Evolutionary conservation across 2,329 filamentous ascomycete genomes (phyloP).

Genomic region (Colletotrichum liriopes): DNA sequence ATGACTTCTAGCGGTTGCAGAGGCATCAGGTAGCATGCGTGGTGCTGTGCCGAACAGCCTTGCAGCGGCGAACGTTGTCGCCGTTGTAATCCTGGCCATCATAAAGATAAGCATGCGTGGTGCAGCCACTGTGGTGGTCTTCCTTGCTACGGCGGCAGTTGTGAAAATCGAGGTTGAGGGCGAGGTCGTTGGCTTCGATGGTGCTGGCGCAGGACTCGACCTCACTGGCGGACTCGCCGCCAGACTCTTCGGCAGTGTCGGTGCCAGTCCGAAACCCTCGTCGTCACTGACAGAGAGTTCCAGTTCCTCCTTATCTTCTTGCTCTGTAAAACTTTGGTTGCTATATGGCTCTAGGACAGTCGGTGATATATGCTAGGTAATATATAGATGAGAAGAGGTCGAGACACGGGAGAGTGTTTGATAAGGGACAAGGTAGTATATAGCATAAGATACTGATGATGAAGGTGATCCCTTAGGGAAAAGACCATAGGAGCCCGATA

Average conservation of each 20-base stretch:
- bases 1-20: conserved; percentile 4
- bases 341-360: neutral
- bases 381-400: neutral
- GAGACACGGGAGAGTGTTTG: too few species aligned
- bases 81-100: neutral
- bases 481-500: too few species aligned
- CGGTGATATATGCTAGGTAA: too few species aligned
- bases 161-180: neutral
- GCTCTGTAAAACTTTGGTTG: neutral
- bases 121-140: conserved; percentile 7
- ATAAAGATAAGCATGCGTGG: neutral
- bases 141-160: neutral
- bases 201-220: neutral
- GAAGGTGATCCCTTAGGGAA: too few species aligned
- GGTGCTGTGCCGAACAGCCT: neutral
- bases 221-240: neutral
- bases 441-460: too few species aligned
- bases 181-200: neutral
- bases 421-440: too few species aligned
- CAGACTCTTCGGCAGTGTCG: neutral
- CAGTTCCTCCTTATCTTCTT: neutral
- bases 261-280: neutral
- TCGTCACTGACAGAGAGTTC: neutral
- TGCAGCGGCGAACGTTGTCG: conserved; percentile 8
- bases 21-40: neutral